A percentile compares a stretch with the other conserved stretches of the same genome.
Evolutionary conservation across 1,139 yeast species (phyloP).

Genomic region (Nakaseomyces kungkrabaensis): DNA sequence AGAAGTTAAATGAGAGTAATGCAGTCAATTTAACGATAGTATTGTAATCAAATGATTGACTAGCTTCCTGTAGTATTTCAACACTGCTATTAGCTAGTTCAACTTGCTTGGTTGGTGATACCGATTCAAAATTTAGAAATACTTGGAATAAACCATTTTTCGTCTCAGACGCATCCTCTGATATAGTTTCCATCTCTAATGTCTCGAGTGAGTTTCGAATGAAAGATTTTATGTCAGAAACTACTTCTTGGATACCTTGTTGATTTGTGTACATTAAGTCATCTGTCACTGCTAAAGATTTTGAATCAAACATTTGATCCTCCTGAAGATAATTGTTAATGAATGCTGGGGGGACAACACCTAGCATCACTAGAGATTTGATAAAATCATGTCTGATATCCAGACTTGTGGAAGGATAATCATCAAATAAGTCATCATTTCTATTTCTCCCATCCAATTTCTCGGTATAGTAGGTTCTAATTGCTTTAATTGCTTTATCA

Average conservation of each 20-base stretch:
- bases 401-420: constrained; percentile 38
- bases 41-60: constrained; percentile 26
- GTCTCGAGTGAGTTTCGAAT: constrained; percentile 38
- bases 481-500: constrained; percentile 27
- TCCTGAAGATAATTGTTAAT: constrained; percentile 40
- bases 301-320: constrained; percentile 33
- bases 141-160: constrained; percentile 35
- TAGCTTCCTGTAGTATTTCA: constrained; percentile 34
- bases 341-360: constrained; percentile 34
- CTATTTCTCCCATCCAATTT: constrained; percentile 24
- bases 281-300: constrained; percentile 25
- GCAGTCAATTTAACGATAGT: constrained; percentile 22
- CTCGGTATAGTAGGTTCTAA: constrained; percentile 26
- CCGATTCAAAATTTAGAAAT: constrained; percentile 30
- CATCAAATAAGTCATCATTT: constrained; percentile 32
- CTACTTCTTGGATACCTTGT: constrained; percentile 25
- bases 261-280: constrained; percentile 19
- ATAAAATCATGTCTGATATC: constrained; percentile 51
- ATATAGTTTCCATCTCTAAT: constrained; percentile 46
- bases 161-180: constrained; percentile 23
- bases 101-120: constrained; percentile 35
- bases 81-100: constrained; percentile 34
- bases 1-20: constrained; percentile 20
- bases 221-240: constrained; percentile 20
- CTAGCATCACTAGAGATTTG: constrained; percentile 41